Evolutionary conservation across 352 stramenopile genomes (phyloP).

Genomic region (Stramenopiles sp.): DNA sequence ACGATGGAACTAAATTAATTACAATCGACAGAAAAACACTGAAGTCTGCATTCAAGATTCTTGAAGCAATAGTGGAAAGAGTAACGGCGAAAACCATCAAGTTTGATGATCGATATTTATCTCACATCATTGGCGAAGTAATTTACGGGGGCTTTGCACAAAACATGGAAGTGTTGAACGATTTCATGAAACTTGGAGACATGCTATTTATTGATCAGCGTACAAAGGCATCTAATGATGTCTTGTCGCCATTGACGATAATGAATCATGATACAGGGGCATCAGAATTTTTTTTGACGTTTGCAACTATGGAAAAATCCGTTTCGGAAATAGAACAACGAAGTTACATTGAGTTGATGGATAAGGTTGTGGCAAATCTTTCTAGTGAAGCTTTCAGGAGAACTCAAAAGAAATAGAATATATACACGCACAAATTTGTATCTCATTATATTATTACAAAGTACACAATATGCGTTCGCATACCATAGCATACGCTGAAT

Average conservation of each 20-base stretch:
- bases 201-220: background rate
- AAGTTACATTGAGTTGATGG: no score
- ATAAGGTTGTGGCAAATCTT: no score
- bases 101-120: background rate
- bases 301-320: no score
- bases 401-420: no score
- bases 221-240: background rate
- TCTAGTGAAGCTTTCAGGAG: no score
- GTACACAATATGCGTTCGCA: background rate
- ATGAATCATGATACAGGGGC: background rate
- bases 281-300: no score
- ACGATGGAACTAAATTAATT: background rate
- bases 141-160: background rate
- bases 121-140: background rate
- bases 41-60: background rate
- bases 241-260: background rate
- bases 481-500: no score
- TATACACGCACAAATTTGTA: background rate
- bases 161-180: background rate
- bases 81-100: background rate
- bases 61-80: background rate
- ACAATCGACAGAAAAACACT: background rate
- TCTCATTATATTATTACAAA: background rate
- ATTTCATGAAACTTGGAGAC: background rate
- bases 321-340: no score